Conservation (phyloP, 2,329 filamentous ascomycete species). For the Cercospora nicotianae region DNA sequence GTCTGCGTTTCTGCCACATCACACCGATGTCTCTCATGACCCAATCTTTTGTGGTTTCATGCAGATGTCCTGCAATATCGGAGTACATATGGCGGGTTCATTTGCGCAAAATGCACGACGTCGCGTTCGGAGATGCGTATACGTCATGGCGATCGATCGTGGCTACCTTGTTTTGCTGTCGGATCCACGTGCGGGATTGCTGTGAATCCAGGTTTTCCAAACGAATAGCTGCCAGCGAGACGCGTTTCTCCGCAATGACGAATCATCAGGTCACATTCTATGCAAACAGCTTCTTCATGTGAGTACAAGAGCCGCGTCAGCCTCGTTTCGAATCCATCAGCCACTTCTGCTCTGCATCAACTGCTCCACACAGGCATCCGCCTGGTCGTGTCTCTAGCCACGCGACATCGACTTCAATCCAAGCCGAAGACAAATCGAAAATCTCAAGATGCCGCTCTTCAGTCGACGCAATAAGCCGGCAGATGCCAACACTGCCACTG, state of each 20-base stretch:
- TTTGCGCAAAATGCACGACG: background rate
- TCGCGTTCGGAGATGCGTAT: background rate
- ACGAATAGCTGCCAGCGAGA: background rate
- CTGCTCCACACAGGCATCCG: conserved; percentile 5
- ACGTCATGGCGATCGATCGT: conserved; percentile 3
- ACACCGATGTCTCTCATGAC: background rate
- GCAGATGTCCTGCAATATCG: background rate
- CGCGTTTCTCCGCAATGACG: background rate
- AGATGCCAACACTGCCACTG: conserved; percentile 40
- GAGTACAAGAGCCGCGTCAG: background rate
- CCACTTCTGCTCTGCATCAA: conserved; percentile 1
- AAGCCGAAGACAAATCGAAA: too few species aligned
- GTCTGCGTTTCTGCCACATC: background rate
- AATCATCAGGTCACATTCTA: background rate
- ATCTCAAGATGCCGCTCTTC: conserved; percentile 36
- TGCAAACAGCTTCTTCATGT: background rate
- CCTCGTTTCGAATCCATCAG: conserved; percentile 2
- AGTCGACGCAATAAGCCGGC: conserved; percentile 39
- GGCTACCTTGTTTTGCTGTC: background rate
- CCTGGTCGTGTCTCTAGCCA: background rate
- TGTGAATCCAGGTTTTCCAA: background rate
- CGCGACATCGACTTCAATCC: background rate
- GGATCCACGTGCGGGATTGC: background rate
- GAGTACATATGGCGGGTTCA: background rate
- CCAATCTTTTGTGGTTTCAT: too few species aligned